These are phyloP conservation scores for Pichia deserticola DNA, from an alignment of 805 yeast species.

Conservation along the genomic window DNA sequence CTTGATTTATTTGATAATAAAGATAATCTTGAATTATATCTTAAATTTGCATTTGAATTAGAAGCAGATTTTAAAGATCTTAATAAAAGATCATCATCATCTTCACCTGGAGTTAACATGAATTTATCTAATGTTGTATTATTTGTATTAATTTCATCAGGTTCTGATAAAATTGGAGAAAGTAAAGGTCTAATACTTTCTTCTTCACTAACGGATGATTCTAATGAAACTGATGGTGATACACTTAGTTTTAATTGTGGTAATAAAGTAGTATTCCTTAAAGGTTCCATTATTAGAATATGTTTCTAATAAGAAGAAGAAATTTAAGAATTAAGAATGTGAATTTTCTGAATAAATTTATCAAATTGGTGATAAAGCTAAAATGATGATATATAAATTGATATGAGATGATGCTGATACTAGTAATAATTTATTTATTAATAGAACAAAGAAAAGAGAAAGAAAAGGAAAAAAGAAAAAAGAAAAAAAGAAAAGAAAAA, in stretches of 20 bases:
- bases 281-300: not conserved
- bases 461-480: too few species aligned
- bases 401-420: too few species aligned
- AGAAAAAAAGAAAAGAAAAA: too few species aligned
- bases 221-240: not conserved
- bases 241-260: not conserved
- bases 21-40: constrained; percentile 1
- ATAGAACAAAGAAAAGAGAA: too few species aligned
- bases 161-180: constrained; percentile 7
- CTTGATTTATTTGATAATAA: not conserved
- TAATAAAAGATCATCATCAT: constrained; percentile 4
- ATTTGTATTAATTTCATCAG: constrained; percentile 1
- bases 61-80: constrained; percentile 6
- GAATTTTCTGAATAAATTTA: too few species aligned
- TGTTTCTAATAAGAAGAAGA: too few species aligned
- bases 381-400: too few species aligned
- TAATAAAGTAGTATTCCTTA: not conserved
- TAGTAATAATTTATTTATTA: too few species aligned
- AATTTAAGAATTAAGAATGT: too few species aligned
- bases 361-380: too few species aligned
- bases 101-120: constrained; percentile 4
- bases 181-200: constrained; percentile 4
- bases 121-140: not conserved
- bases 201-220: not conserved
- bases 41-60: not conserved